These are phyloP conservation scores for Colletotrichum sp. DNA, from an alignment of 2,329 filamentous ascomycete species.

Conservation along the genomic window DNA sequence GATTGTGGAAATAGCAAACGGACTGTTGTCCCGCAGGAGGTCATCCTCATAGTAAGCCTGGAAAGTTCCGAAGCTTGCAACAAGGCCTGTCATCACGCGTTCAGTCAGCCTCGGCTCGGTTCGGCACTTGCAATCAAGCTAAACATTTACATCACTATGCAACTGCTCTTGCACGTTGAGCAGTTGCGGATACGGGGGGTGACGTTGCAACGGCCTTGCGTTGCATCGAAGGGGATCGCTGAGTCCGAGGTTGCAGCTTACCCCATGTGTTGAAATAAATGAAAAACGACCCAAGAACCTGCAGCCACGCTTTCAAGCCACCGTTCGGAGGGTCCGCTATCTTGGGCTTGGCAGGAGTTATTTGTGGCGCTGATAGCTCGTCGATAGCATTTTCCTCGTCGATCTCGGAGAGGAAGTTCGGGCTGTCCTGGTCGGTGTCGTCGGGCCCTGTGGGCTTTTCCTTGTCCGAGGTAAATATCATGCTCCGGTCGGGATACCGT, in stretches of 20 bases:
- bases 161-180: not conserved
- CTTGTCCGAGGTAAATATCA: not conserved
- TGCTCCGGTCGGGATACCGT: not conserved
- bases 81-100: conserved; percentile 32
- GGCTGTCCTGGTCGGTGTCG: not conserved
- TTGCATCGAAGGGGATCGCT: not conserved
- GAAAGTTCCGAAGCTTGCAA: conserved; percentile 54
- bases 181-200: not conserved
- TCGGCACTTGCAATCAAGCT: not conserved
- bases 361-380: not conserved
- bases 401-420: not conserved
- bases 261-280: conserved; percentile 51
- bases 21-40: not conserved
- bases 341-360: not conserved
- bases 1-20: conserved; percentile 44
- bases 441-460: not conserved
- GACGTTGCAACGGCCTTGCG: not conserved
- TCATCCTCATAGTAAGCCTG: conserved; percentile 55
- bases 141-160: not conserved
- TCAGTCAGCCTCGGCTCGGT: not conserved
- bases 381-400: conserved; percentile 9
- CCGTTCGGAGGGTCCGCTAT: conserved; percentile 25
- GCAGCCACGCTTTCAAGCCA: conserved; percentile 48
- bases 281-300: conserved; percentile 51
- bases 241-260: not conserved